Evolutionary conservation across 2,329 filamentous ascomycete genomes (phyloP).

Genomic region (Calonectria pseudoturangicola): DNA sequence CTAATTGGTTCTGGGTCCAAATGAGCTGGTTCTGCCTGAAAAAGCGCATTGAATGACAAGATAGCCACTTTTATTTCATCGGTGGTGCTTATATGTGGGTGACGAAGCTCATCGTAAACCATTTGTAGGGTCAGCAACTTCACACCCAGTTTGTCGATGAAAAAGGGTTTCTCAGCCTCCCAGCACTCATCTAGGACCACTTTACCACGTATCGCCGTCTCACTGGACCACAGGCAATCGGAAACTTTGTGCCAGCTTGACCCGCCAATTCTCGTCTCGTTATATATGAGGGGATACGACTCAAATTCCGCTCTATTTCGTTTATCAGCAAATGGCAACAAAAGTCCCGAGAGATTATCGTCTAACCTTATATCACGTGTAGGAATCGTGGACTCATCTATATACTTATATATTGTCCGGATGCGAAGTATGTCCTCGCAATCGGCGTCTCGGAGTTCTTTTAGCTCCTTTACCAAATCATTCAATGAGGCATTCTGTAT

Average conservation of each 20-base stretch:
- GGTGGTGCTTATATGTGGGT: constrained; percentile 1
- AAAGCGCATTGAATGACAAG: constrained; percentile 39
- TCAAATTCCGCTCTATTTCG: constrained; percentile 40
- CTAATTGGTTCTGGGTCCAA: constrained; percentile 40
- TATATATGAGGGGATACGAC: constrained; percentile 27
- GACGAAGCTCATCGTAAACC: constrained; percentile 46
- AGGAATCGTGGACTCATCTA: not conserved
- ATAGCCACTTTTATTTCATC: constrained; percentile 37
- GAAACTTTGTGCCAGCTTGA: constrained; percentile 40
- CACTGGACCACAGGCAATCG: constrained; percentile 46
- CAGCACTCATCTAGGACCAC: constrained; percentile 36
- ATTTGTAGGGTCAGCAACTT: constrained; percentile 43
- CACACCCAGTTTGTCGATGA: constrained; percentile 40
- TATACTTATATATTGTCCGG: constrained; percentile 28
- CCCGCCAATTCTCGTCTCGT: not conserved
- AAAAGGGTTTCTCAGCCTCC: constrained; percentile 29
- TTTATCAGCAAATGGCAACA: constrained; percentile 18
- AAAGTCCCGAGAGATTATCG: not conserved
- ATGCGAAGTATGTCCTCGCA: constrained; percentile 6
- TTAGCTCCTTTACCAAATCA: constrained; percentile 25
- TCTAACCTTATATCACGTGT: constrained; percentile 28
- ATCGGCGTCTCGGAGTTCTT: accelerated
- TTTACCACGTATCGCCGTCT: constrained; percentile 39
- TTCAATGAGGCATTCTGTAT: not conserved
- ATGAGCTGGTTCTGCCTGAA: not conserved